phyloP scores from a whole-genome alignment of 139 green algal species.

The Auxenochlorella pyrenoidosa region DNA sequence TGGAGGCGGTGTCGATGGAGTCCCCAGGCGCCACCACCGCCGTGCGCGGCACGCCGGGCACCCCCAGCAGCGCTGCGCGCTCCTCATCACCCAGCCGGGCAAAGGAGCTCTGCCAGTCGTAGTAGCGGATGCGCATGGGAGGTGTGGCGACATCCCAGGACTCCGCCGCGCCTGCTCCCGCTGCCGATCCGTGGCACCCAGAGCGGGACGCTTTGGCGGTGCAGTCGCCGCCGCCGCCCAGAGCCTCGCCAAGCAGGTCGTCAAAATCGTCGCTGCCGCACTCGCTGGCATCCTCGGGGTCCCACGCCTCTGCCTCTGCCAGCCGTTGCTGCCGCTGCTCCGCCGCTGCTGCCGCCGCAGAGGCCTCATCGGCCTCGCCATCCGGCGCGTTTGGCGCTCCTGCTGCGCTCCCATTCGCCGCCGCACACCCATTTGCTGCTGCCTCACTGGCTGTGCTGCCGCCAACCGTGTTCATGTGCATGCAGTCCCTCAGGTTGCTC shows the following conservation, averaged over 20 bases:
- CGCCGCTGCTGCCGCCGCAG: background rate
- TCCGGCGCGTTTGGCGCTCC: background rate
- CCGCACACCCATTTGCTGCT: background rate
- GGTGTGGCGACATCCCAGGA: background rate
- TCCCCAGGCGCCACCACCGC: background rate
- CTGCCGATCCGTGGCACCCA: background rate
- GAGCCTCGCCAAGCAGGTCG: background rate
- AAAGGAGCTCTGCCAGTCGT: slow-evolving; percentile 68
- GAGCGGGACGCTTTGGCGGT: background rate
- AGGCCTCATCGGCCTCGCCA: too few relatives aligned
- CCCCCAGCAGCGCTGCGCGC: background rate
- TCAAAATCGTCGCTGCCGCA: slow-evolving; percentile 10
- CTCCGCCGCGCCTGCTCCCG: background rate
- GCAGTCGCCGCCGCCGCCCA: background rate
- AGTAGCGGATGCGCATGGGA: slow-evolving; percentile 61
- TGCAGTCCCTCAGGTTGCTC: slow-evolving; percentile 64
- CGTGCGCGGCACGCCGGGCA: background rate
- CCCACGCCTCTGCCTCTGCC: background rate
- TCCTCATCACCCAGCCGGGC: background rate
- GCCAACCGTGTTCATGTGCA: slow-evolving; percentile 59
- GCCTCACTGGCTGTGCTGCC: background rate
- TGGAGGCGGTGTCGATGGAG: slow-evolving; percentile 11
- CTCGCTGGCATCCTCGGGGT: slow-evolving; percentile 19
- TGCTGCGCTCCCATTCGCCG: background rate
- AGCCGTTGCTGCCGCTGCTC: background rate